These are phyloP conservation scores for Cercospora citrullina DNA, from an alignment of 2,329 filamentous ascomycete genomes.

Conservation along the genomic window DNA sequence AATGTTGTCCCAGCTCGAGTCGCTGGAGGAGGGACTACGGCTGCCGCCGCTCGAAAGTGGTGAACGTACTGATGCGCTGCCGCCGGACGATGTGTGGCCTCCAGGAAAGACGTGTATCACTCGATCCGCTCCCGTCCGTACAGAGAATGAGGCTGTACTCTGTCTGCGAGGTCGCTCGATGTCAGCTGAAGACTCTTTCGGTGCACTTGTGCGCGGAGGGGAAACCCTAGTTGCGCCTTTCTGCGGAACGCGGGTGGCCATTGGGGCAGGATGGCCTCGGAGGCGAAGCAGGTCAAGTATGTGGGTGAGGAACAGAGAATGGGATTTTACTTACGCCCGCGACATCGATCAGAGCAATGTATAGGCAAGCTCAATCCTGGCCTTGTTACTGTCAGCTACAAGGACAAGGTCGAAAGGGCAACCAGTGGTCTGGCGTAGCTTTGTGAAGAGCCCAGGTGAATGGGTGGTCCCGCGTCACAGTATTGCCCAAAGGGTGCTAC, in stretches of 20 bases:
- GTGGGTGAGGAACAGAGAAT: slow-evolving; percentile 1
- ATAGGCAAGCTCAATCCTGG: slow-evolving; percentile 25
- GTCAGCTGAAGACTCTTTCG: slow-evolving; percentile 27
- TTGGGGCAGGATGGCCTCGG: slow-evolving; percentile 16
- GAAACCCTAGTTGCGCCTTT: slow-evolving; percentile 22
- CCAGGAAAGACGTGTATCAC: slow-evolving; percentile 31
- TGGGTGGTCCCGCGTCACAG: slow-evolving; percentile 17
- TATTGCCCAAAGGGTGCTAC: slow-evolving; percentile 18
- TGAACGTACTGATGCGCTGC: slow-evolving; percentile 36
- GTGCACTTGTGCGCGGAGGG: slow-evolving; percentile 21
- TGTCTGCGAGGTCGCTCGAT: slow-evolving; percentile 24
- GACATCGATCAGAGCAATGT: slow-evolving; percentile 29
- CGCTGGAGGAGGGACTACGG: slow-evolving; percentile 31
- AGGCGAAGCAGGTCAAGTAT: slow-evolving; percentile 5
- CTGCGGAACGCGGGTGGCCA: slow-evolving; percentile 25
- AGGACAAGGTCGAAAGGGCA: slow-evolving; percentile 27
- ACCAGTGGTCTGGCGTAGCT: slow-evolving; percentile 12
- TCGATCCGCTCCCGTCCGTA: slow-evolving; percentile 29
- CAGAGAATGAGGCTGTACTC: slow-evolving; percentile 25
- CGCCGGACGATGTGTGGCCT: slow-evolving; percentile 32
- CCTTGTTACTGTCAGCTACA: slow-evolving; percentile 27
- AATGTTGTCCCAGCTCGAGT: slow-evolving; percentile 34
- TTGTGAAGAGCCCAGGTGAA: slow-evolving; percentile 20
- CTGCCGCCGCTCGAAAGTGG: slow-evolving; percentile 33
- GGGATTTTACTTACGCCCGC: slow-evolving; percentile 25